Conservation (phyloP, 2,329 filamentous ascomycete genomes). For the Seiridium cupressi region DNA sequence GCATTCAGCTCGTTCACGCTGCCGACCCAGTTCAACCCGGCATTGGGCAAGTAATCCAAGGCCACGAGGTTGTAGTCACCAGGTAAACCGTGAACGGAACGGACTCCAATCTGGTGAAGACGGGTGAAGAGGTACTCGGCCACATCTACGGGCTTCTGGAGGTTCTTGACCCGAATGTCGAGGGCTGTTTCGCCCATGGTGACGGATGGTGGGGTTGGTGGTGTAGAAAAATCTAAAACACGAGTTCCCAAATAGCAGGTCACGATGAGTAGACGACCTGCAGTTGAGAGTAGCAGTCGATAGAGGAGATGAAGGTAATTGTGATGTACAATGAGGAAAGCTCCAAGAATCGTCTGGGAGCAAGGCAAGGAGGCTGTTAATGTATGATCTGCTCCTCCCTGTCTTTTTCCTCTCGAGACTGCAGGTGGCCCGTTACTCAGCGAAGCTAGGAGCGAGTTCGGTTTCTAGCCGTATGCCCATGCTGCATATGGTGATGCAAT, state of each 20-base stretch:
- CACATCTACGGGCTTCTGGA: conserved; percentile 54
- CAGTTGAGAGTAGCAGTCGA: neutral
- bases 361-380: neutral
- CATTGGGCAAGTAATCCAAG: conserved; percentile 62
- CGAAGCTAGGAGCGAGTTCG: neutral
- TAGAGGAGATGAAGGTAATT: neutral
- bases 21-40: conserved; percentile 62
- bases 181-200: conserved; percentile 13
- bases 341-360: too few species aligned
- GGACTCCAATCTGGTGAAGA: conserved; percentile 61
- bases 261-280: too few species aligned
- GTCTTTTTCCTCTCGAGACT: too few species aligned
- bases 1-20: conserved; percentile 75
- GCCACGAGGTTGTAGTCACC: conserved; percentile 72
- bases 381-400: neutral
- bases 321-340: neutral
- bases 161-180: conserved; percentile 40
- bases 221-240: neutral
- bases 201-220: neutral
- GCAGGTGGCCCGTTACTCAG: neutral
- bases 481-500: conserved; percentile 8
- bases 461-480: neutral
- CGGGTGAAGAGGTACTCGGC: conserved; percentile 68
- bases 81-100: conserved; percentile 67
- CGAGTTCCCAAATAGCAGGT: too few species aligned